Conservation (phyloP, 1,284 basidiomycete genomes). For the Ceratobasidium sp. region DNA sequence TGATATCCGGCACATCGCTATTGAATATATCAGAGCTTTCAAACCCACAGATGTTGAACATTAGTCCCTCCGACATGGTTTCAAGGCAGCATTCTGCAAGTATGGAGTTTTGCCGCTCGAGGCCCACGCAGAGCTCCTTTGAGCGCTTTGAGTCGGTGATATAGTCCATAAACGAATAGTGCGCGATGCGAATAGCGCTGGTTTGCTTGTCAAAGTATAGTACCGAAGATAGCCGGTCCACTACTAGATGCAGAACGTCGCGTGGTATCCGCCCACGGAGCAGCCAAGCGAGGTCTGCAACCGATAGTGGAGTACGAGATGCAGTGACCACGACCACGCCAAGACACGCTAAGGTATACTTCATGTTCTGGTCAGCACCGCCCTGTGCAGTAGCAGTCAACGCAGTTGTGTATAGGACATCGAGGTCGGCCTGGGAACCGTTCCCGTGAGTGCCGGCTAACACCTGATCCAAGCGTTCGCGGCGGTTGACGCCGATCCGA, state of each 20-base stretch:
- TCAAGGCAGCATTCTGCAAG: background rate
- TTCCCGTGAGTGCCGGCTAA: background rate
- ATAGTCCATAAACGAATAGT: no score
- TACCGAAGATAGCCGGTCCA: conserved; percentile 15
- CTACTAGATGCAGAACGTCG: background rate
- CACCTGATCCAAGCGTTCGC: background rate
- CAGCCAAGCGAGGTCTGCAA: background rate
- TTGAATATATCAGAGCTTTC: conserved; percentile 10
- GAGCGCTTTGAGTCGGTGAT: background rate
- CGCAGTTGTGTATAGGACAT: conserved; percentile 8
- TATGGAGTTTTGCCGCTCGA: background rate
- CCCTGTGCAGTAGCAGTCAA: background rate
- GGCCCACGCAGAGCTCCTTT: background rate
- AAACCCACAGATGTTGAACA: conserved; percentile 27
- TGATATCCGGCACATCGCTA: background rate
- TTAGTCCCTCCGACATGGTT: background rate
- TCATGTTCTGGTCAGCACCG: background rate
- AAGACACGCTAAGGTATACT: background rate
- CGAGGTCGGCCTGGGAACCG: background rate
- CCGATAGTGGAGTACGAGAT: background rate
- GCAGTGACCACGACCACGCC: background rate
- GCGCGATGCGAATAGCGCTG: no score
- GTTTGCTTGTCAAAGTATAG: no score
- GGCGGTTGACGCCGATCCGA: background rate
- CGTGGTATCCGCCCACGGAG: background rate